Evolutionary conservation across 2,329 filamentous ascomycete species (phyloP), one percentile per base, ranked within the genome.

Genomic region (Pseudocercospora musae): DNA sequence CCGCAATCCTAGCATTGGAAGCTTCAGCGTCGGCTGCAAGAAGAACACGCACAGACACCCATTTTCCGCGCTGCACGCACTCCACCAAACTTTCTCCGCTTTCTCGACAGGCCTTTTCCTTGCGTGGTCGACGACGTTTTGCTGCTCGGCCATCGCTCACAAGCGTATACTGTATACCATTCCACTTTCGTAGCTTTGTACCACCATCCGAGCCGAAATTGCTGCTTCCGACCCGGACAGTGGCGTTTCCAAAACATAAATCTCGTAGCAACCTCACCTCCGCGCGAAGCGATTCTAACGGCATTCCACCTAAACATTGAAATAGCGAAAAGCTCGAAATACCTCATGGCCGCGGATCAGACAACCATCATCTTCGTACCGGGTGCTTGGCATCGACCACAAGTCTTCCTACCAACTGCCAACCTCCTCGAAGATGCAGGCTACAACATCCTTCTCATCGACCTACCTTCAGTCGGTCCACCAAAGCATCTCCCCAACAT

Each of bases 311-410:
- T 7, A 40, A 13, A 40, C 11, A 40, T 18, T n/a, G 6, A 53
- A 15, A 27, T 31, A 8, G 3, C 10, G 11, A 20, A 25, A 58
- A 52, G 6, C 6, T 42, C 48, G 20, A 27, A n/a, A 3, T 10
- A 9, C 25, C 31, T 55, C 46, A 52, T 48, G 33, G 29, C 53
- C 27, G 11, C 33, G 10, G n/a, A 40, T 21, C 55, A 50, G 29
- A 56, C 58, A 27, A 65, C 57, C 20, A 62, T 65, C 27, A 48
- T 65, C 29, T 52, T 61, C 23, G 50, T 63, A 37, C 64, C 61
- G 20, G 64, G 61, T 49, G 63, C 63, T 54, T 64, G 56, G 59
- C 62, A 64, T 33, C 55, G 55, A 50, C 62, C 62, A 5, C 15
- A 44, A 21, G 48, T 42, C 53, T 64, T 44, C 55, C 31, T 29